Evolutionary conservation across 192 early-diverging fungal species (phyloP), one percentile per base, ranked within the genome.

Genomic region (Backusella liffmaniae): DNA sequence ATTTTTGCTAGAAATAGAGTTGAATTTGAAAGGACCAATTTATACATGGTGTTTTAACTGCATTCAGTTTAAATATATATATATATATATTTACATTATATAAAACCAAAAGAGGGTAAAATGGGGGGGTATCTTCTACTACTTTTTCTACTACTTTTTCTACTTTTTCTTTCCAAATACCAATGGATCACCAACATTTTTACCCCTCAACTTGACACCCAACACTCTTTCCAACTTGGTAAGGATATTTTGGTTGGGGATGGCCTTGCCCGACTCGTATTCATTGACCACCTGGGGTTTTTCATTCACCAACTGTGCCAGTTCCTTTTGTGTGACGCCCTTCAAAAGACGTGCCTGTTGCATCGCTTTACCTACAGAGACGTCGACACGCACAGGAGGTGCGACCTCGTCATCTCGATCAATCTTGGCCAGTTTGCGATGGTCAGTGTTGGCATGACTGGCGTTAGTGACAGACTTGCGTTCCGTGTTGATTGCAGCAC

Each of bases 161-260:
- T 77, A 78, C 73, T 75, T 80, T 74, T 82, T 84, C 78, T 80
- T 83, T 41, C 81, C 81, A 77, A 82, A 82, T 23, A 80, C 82
- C 73, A 91, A 79, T 18, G 88, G 87, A 1, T 79, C 73, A 53
- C 91, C 91, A 75, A 92, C 91, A 39, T 88, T 88, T 76, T 90
- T 90, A 21, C 95, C 96, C 34, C 94, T 77, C 62, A 98, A 84
- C 86, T 95, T 98, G 62, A 97, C 89, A 42, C 91, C 95, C 37
- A 98, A 81, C 8, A 84, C 88, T 21, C 94, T 86, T 87, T 98
- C 97, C 82, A 98, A 77, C 83, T 96, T 96, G 23, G 83, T 86
- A 26, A 98, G 88, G 65, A 96, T 83, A 86, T 96, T 94, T 80
- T 95, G 96, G 86, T 95, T 96, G 51, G 95, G 96, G 74, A 94